Conservation (phyloP, 2,329 filamentous ascomycete genomes). For the Fusarium subglutinans region DNA sequence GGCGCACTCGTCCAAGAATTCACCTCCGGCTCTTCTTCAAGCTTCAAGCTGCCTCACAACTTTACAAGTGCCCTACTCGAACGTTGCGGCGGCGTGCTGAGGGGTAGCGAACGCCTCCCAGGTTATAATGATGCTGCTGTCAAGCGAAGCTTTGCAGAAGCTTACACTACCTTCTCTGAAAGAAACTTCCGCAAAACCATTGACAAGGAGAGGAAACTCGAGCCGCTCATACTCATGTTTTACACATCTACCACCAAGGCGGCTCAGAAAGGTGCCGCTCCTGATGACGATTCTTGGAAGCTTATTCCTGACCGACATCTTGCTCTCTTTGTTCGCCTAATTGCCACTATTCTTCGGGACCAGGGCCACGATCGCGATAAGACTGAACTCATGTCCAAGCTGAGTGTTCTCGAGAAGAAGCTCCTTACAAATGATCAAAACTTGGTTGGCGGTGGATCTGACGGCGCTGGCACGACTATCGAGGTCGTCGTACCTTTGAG, state of each 20-base stretch:
- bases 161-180: constrained; percentile 92
- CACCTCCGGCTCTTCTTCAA: constrained; percentile 58
- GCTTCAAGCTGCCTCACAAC: constrained; percentile 66
- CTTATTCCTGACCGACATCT: constrained; percentile 92
- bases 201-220: constrained; percentile 92
- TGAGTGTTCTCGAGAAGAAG: constrained; percentile 90
- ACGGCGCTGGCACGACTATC: constrained; percentile 62
- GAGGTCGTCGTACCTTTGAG: constrained; percentile 86
- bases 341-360: constrained; percentile 81
- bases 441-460: constrained; percentile 57
- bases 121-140: constrained; percentile 92
- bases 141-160: constrained; percentile 93
- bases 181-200: constrained; percentile 87
- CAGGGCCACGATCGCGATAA: constrained; percentile 87
- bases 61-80: constrained; percentile 68
- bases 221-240: constrained; percentile 94
- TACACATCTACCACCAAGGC: constrained; percentile 92
- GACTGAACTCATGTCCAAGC: constrained; percentile 81
- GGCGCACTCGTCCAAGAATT: constrained; percentile 92
- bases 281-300: constrained; percentile 90
- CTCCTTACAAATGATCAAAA: constrained; percentile 94
- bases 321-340: constrained; percentile 89
- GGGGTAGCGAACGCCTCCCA: constrained; percentile 82
- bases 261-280: constrained; percentile 76
- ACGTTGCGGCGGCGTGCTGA: constrained; percentile 81